Base-by-base conservation (phyloP, 2,329 filamentous ascomycete species). In the Stylonectria norvegica region DNA sequence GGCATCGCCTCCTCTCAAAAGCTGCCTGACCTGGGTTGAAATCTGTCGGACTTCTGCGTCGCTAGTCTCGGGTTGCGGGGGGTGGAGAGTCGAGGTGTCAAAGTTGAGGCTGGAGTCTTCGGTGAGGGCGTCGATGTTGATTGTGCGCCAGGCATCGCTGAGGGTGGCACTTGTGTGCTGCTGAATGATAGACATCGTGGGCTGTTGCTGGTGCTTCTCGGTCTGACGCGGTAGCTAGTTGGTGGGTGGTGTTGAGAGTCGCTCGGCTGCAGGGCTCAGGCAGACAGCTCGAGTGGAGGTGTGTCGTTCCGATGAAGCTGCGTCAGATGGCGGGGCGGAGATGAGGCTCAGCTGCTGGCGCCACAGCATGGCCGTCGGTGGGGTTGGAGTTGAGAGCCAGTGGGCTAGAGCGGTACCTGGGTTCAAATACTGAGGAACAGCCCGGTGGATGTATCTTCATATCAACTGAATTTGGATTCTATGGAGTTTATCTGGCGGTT, bases 71-170 rank as follows among this genome's bases (percentile, higher is more conserved):
- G 85, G 76, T 45, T 81, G 81, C 30, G 85, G 78, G 23, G 90
- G 88, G 52, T 86, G 83, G 56, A 97, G 81, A 14, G 89, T 88
- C 44, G 84, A 79, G 49, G 87, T 81, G 68, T 94, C 87, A 71
- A 97, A 97, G 78, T 96, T 97, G 67, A 81, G 72, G 52, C 86
- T 80, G 57, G 89, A 93, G 67, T 97, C 90, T 44, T 90, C 88
- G 65, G 93, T 86, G 57, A 95, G 78, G 55, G 85, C 83, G 65
- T 96, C 90, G 66, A 96, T 85, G 76, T 96, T 89, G 76, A 96
- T 93, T 53, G 89, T 95, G 66, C 90, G 87, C 80, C 80, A 84
- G 60, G 78, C 76, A 54, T 84, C 80, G 65, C 70, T 70, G 40
- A 84, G 72, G 53, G 79, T 72, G 40, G 76, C 75, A 43, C 70